Percentiles rank a stretch among this genome's conserved stretches.
phyloP scores from a whole-genome alignment of 2,329 filamentous ascomycete genomes.

The Monilinia fructigena region DNA sequence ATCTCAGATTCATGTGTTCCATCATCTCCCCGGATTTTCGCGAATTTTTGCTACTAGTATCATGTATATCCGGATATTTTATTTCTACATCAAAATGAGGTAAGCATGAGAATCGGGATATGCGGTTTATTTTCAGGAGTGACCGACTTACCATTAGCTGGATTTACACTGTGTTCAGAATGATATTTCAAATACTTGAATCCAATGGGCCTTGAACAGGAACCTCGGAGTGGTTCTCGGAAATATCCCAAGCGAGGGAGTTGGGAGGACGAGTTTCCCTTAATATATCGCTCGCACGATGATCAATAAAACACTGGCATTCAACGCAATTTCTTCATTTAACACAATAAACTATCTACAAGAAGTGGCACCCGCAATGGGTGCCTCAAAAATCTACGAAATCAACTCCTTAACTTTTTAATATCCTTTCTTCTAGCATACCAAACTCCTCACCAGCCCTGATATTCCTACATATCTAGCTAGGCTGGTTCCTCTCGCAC shows the following conservation, averaged over 20 bases:
- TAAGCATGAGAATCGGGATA: background rate
- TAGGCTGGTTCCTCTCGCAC: slow-evolving; percentile 41
- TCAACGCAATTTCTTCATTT: background rate
- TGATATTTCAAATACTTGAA: background rate
- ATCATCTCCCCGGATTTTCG: background rate
- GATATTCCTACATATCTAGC: slow-evolving; percentile 44
- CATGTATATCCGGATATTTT: slow-evolving; percentile 5
- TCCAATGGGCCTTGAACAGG: background rate
- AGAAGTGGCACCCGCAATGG: background rate
- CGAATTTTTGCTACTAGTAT: background rate
- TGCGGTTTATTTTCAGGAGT: background rate
- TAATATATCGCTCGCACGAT: background rate
- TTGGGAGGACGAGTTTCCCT: background rate
- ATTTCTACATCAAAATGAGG: background rate
- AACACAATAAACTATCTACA: background rate
- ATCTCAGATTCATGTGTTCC: background rate
- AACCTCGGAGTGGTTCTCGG: background rate
- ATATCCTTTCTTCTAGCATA: slow-evolving; percentile 19
- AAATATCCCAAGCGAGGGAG: background rate
- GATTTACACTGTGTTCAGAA: background rate
- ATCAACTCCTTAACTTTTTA: slow-evolving; percentile 19
- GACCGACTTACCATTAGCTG: background rate
- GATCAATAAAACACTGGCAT: background rate
- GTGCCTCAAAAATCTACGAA: background rate
- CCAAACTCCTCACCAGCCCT: slow-evolving; percentile 20